Conservation (phyloP, 495 filamentous ascomycete species). For the Hypoxylon trugodes region DNA sequence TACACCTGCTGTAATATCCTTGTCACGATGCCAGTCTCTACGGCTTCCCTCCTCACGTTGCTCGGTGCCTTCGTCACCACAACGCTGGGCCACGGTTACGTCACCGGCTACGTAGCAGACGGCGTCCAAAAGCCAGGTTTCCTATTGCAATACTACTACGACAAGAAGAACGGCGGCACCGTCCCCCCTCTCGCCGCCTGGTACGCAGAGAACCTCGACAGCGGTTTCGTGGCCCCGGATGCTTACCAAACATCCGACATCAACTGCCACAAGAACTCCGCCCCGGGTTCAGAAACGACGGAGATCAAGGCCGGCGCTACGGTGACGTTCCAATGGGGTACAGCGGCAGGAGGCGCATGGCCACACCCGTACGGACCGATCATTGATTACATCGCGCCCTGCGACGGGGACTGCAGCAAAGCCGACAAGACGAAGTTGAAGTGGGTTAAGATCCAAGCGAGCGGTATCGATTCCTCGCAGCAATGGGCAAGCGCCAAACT, state of each 20-base stretch:
- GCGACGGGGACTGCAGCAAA: constrained; percentile 45
- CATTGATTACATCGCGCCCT: constrained; percentile 48
- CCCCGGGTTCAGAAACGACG: constrained; percentile 45
- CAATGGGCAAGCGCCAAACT: constrained; percentile 45
- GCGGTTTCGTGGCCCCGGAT: constrained; percentile 44
- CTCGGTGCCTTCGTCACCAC: constrained; percentile 47
- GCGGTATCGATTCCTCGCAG: constrained; percentile 38
- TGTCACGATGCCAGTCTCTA: constrained; percentile 32
- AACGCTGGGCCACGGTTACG: constrained; percentile 43
- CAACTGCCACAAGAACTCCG: constrained; percentile 49
- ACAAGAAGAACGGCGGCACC: constrained; percentile 37
- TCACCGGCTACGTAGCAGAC: constrained; percentile 39
- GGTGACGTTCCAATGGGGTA: constrained; percentile 41
- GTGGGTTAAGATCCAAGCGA: constrained; percentile 55
- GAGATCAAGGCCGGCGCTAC: constrained; percentile 40
- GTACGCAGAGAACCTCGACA: constrained; percentile 48
- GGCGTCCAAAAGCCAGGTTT: constrained; percentile 41
- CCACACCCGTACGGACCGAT: constrained; percentile 45
- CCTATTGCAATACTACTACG: constrained; percentile 45
- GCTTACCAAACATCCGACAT: constrained; percentile 43
- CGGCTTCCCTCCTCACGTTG: constrained; percentile 38
- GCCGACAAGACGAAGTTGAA: constrained; percentile 47
- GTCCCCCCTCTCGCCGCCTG: constrained; percentile 37
- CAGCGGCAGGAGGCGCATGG: constrained; percentile 35
- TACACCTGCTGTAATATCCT: neutral